Conservation (phyloP, 2,329 filamentous ascomycete species). For the Aspergillus neoniger region DNA sequence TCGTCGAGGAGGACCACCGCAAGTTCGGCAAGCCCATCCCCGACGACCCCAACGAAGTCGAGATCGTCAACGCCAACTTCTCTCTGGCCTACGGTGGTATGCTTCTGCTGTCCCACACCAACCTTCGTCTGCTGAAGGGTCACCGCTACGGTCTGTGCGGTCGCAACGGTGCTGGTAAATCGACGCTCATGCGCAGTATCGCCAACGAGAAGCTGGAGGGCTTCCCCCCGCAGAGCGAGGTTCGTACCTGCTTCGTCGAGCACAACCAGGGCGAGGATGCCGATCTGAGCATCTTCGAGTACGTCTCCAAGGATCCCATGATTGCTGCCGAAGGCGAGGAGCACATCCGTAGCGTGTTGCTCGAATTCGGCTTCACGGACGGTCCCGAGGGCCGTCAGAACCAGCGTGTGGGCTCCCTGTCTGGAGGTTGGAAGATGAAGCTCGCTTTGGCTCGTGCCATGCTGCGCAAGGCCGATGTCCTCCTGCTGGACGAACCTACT, state of each 20-base stretch:
- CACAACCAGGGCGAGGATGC: constrained; percentile 99
- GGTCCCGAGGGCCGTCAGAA: constrained; percentile 87
- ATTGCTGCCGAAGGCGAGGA: constrained; percentile 77
- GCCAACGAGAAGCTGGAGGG: constrained; percentile 94
- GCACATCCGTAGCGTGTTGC: constrained; percentile 78
- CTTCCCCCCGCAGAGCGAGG: constrained; percentile 87
- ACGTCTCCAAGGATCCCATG: constrained; percentile 83
- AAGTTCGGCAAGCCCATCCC: constrained; percentile 82
- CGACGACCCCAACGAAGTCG: constrained; percentile 87
- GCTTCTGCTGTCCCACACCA: constrained; percentile 94
- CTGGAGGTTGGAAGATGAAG: constrained; percentile 99
- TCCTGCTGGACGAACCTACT: constrained; percentile 96
- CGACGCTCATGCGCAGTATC: constrained; percentile 97
- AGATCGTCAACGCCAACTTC: constrained; percentile 98
- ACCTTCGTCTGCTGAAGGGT: constrained; percentile 89
- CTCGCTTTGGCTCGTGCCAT: constrained; percentile 92
- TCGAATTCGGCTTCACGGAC: constrained; percentile 89
- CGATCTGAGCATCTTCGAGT: constrained; percentile 92
- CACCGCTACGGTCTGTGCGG: constrained; percentile 97
- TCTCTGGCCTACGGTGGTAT: constrained; percentile 97
- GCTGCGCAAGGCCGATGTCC: constrained; percentile 93
- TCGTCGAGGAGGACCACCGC: constrained; percentile 79
- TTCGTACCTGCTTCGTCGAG: constrained; percentile 97
- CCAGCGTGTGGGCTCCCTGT: constrained; percentile 88
- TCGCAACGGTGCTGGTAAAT: constrained; percentile 96